A percentile compares a stretch with the other conserved stretches of the same genome.
phyloP scores from a whole-genome alignment of 2,329 filamentous ascomycete genomes.

The Penicillium sp. region DNA sequence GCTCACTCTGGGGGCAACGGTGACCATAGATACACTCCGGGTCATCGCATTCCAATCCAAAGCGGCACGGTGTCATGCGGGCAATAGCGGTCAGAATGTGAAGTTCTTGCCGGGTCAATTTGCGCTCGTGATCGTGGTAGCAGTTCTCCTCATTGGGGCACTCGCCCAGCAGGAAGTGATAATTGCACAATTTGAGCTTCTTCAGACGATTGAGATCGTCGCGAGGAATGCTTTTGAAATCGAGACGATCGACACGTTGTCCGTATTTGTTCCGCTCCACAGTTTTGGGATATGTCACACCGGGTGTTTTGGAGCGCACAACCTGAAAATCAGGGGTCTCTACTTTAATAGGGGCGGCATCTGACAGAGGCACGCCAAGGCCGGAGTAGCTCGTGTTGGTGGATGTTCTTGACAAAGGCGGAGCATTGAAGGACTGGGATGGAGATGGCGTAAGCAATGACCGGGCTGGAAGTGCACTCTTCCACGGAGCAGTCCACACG shows the following conservation, averaged over 20 bases:
- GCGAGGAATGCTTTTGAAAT: slow-evolving; percentile 49
- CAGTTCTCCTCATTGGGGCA: slow-evolving; percentile 54
- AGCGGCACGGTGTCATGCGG: slow-evolving; percentile 59
- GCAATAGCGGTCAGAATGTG: slow-evolving; percentile 55
- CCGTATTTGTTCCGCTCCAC: slow-evolving; percentile 56
- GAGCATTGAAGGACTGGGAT: slow-evolving; percentile 27
- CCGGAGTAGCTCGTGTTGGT: slow-evolving; percentile 39
- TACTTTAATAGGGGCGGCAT: slow-evolving; percentile 34
- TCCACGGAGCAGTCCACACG: slow-evolving; percentile 32
- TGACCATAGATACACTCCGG: slow-evolving; percentile 61
- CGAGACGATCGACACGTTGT: slow-evolving; percentile 55
- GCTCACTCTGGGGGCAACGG: slow-evolving; percentile 53
- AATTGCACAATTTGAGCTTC: slow-evolving; percentile 60
- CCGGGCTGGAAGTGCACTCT: slow-evolving; percentile 28
- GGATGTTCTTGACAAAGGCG: slow-evolving; percentile 34
- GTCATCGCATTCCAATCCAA: slow-evolving; percentile 56
- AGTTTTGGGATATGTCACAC: slow-evolving; percentile 26
- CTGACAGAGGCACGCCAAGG: slow-evolving; percentile 33
- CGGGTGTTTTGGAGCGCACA: slow-evolving; percentile 34
- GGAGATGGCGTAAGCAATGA: slow-evolving; percentile 35
- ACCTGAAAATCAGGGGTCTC: slow-evolving; percentile 40
- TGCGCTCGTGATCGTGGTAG: slow-evolving; percentile 51
- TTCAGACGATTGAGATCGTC: slow-evolving; percentile 57
- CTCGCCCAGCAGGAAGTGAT: slow-evolving; percentile 55
- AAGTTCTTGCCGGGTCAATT: slow-evolving; percentile 51